phyloP scores from a whole-genome alignment of 257 asterid genomes.

The Nicotiana tabacum region DNA sequence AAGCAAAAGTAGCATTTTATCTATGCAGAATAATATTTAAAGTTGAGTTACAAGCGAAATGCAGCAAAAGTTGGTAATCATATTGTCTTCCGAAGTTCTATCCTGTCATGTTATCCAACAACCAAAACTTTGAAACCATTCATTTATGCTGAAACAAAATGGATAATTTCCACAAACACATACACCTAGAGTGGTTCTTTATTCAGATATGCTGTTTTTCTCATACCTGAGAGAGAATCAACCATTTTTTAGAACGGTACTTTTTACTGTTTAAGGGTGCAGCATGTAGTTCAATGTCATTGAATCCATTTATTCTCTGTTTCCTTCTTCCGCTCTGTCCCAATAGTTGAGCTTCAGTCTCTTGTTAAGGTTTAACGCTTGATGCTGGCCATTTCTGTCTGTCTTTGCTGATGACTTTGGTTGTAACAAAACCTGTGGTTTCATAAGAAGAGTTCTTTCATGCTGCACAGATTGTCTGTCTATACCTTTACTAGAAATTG shows the following conservation, averaged over 20 bases:
- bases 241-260: background rate
- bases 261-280: background rate
- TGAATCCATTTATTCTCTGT: background rate
- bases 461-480: background rate
- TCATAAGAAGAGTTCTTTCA: background rate
- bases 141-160: background rate
- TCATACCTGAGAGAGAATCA: background rate
- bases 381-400: background rate
- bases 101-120: background rate
- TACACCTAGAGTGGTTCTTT: constrained; percentile 3
- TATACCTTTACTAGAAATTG: background rate
- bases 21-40: background rate
- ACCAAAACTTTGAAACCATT: background rate
- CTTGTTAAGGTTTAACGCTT: background rate
- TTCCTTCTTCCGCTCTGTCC: background rate
- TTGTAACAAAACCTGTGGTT: background rate
- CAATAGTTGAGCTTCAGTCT: background rate
- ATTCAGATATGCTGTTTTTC: background rate
- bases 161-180: background rate
- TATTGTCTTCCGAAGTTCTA: background rate
- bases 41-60: background rate
- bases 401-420: background rate
- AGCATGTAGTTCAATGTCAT: background rate
- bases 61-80: background rate
- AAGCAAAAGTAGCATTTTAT: background rate